A percentile compares a stretch with the other conserved stretches of the same genome.
These are phyloP conservation scores for Knufia fluminis DNA, from an alignment of 2,329 filamentous ascomycete species.

Conservation along the genomic window DNA sequence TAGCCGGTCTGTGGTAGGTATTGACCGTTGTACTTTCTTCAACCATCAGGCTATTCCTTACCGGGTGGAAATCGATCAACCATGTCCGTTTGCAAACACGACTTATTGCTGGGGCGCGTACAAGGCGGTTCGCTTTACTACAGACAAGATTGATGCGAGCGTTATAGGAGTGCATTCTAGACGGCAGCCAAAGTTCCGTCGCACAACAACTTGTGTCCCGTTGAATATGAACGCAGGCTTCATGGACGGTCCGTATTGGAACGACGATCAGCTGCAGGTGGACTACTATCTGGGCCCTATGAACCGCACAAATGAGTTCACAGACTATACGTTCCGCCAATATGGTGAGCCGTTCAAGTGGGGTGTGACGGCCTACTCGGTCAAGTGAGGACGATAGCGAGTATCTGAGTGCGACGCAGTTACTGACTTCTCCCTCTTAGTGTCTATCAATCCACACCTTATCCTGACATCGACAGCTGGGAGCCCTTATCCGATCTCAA, in stretches of 20 bases:
- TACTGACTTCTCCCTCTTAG: background rate
- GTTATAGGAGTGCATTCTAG: background rate
- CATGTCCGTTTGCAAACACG: background rate
- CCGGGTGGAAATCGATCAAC: background rate
- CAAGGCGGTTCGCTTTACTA: background rate
- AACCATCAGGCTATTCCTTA: background rate
- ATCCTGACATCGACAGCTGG: background rate
- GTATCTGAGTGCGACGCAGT: slow-evolving; percentile 2
- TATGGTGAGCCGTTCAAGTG: slow-evolving; percentile 5
- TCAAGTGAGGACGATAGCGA: too few relatives aligned
- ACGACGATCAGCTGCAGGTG: background rate
- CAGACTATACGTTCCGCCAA: background rate
- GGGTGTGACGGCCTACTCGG: slow-evolving; percentile 1
- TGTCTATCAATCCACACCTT: background rate
- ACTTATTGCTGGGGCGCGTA: background rate
- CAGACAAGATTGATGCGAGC: background rate
- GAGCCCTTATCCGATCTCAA: background rate
- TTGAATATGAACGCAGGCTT: background rate
- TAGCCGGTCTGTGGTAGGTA: background rate
- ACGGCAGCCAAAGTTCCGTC: background rate
- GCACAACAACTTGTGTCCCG: background rate
- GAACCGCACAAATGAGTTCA: background rate
- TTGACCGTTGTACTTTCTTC: background rate
- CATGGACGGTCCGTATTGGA: background rate
- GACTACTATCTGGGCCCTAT: slow-evolving; percentile 3